Conservation (phyloP, 1,284 basidiomycete genomes). For the Takashimella tepidaria region DNA sequence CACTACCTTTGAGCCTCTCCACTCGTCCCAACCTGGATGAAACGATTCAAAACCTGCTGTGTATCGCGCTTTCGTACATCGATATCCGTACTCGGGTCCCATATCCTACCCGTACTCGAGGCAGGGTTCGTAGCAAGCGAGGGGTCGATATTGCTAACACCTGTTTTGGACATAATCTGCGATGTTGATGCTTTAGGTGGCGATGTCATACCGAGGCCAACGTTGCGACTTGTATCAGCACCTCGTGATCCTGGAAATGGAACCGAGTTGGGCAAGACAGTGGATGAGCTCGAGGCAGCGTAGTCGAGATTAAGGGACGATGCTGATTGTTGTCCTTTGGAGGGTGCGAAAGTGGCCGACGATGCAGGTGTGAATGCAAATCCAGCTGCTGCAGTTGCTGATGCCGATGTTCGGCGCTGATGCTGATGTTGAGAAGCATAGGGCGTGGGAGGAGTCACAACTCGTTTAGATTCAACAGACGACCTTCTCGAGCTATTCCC, state of each 20-base stretch:
- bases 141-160: no score
- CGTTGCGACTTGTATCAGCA: no score
- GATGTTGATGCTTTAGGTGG: no score
- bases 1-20: background rate
- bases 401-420: background rate
- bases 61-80: constrained; percentile 60
- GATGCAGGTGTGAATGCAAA: background rate
- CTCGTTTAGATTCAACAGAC: background rate
- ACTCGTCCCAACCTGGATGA: constrained; percentile 52
- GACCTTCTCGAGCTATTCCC: background rate
- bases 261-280: background rate
- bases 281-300: background rate
- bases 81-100: constrained; percentile 37
- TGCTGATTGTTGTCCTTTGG: background rate
- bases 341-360: background rate
- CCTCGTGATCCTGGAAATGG: background rate
- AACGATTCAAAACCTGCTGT: constrained; percentile 71
- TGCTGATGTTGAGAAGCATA: background rate
- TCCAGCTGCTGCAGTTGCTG: background rate
- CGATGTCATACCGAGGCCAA: background rate
- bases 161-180: no score
- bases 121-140: background rate
- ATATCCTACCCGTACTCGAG: constrained; percentile 15
- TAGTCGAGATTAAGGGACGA: background rate
- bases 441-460: background rate